A percentile compares a stretch with the other conserved stretches of the same genome.
Conservation (phyloP, 1,284 basidiomycete genomes). For the Malassezia sympodialis region DNA sequence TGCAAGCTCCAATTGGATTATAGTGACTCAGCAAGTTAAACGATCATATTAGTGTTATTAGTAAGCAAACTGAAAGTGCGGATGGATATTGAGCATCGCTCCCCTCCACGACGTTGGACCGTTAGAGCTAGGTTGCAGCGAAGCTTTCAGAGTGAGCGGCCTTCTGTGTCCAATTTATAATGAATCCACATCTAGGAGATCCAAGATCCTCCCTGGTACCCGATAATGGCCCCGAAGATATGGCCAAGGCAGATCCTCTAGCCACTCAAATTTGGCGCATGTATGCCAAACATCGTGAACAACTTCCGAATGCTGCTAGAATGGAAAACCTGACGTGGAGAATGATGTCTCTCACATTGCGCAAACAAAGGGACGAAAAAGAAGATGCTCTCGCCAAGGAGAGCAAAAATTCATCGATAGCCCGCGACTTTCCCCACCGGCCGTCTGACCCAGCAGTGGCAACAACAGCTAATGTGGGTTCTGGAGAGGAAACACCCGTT, state of each 20-base stretch:
- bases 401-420: background rate
- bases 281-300: slow-evolving; percentile 78
- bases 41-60: background rate
- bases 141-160: background rate
- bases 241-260: slow-evolving; percentile 65
- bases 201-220: background rate
- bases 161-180: background rate
- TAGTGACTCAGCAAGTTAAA: background rate
- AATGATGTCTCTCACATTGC: slow-evolving; percentile 88
- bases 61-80: background rate
- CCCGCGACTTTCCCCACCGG: background rate
- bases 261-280: slow-evolving; percentile 95
- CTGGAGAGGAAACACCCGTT: background rate
- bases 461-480: background rate
- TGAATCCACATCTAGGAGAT: background rate
- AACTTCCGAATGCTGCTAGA: slow-evolving; percentile 76
- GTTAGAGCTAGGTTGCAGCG: background rate
- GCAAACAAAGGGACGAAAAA: slow-evolving; percentile 50
- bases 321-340: slow-evolving; percentile 98
- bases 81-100: background rate
- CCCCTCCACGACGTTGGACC: background rate
- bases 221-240: slow-evolving; percentile 35
- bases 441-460: background rate
- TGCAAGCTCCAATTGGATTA: background rate
- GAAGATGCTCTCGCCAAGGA: background rate